Conservation (phyloP, 768 basidiomycete genomes). For the Cystobasidium tubakii region DNA sequence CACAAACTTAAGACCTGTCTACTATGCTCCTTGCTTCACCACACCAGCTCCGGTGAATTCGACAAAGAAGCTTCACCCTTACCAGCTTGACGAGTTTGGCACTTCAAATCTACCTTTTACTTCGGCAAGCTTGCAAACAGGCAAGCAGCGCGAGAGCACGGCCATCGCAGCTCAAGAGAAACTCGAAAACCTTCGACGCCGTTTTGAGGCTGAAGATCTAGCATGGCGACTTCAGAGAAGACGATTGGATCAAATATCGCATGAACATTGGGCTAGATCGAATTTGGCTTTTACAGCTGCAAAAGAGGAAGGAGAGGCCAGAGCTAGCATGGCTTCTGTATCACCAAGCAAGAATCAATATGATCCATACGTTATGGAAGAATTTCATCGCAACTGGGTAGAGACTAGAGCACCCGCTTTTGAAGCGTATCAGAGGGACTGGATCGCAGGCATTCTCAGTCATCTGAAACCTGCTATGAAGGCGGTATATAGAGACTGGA, state of each 20-base stretch:
- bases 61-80: slow-evolving; percentile 40
- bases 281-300: slow-evolving; percentile 36
- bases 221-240: slow-evolving; percentile 41
- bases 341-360: not conserved
- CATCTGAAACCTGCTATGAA: slow-evolving; percentile 38
- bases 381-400: slow-evolving; percentile 31
- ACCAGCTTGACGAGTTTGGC: slow-evolving; percentile 45
- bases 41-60: slow-evolving; percentile 26
- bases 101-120: slow-evolving; percentile 25
- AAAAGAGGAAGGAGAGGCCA: slow-evolving; percentile 8
- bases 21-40: slow-evolving; percentile 43
- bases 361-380: slow-evolving; percentile 13
- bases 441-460: slow-evolving; percentile 9
- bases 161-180: slow-evolving; percentile 6
- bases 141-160: not conserved
- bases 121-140: not conserved
- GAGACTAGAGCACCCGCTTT: slow-evolving; percentile 38
- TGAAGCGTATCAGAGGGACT: slow-evolving; percentile 36
- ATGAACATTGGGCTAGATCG: slow-evolving; percentile 41
- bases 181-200: slow-evolving; percentile 12
- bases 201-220: slow-evolving; percentile 39
- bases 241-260: slow-evolving; percentile 42
- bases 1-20: slow-evolving; percentile 44
- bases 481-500: slow-evolving; percentile 35
- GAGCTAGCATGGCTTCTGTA: slow-evolving; percentile 4